Evolutionary conservation across 1,139 yeast genomes (phyloP).

Genomic region (Geotrichum phurueaensis): DNA sequence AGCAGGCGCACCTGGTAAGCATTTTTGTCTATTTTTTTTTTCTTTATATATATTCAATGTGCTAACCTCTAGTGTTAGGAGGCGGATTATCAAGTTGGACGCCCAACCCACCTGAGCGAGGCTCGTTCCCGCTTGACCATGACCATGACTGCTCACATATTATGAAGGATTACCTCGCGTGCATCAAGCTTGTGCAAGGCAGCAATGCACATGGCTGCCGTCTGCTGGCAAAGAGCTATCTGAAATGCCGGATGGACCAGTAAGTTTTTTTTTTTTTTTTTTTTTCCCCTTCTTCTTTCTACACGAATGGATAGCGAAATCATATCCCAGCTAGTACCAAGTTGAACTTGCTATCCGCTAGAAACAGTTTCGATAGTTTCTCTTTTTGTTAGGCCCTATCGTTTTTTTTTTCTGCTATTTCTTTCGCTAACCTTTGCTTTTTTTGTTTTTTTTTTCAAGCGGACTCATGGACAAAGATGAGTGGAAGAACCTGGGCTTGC

Average conservation of each 20-base stretch:
- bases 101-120: slow-evolving; percentile 94
- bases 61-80: not conserved
- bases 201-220: slow-evolving; percentile 89
- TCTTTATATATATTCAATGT: not conserved
- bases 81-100: slow-evolving; percentile 35
- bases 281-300: not conserved
- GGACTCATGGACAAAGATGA: slow-evolving; percentile 76
- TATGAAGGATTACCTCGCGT: slow-evolving; percentile 70
- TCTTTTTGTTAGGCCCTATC: not conserved
- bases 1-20: slow-evolving; percentile 14
- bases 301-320: not conserved
- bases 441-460: slow-evolving; percentile 20
- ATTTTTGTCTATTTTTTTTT: not conserved
- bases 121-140: slow-evolving; percentile 93
- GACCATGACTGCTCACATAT: slow-evolving; percentile 72
- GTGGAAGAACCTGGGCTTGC: slow-evolving; percentile 81
- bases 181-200: slow-evolving; percentile 72
- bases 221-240: slow-evolving; percentile 68
- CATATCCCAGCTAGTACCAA: not conserved
- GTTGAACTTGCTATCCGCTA: not conserved
- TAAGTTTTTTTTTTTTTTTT: slow-evolving; percentile 18
- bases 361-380: not conserved
- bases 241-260: slow-evolving; percentile 86
- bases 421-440: not conserved
- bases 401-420: not conserved